A percentile compares a stretch with the other conserved stretches of the same genome.
Evolutionary conservation across 148 eudicot species (phyloP).

Genomic region (Suaeda aralocaspica): DNA sequence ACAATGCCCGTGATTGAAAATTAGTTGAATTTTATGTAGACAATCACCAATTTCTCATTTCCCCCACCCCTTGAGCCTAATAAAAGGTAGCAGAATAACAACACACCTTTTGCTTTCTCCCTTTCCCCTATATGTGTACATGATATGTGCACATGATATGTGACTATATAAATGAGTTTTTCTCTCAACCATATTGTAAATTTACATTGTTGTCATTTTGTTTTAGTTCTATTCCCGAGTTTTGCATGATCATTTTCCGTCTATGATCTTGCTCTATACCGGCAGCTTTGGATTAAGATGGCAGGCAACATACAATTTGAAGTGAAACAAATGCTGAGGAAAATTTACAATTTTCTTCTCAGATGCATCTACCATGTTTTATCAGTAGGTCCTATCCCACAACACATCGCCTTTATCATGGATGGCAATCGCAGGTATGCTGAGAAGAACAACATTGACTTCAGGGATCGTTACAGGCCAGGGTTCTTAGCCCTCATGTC

Average conservation of each 20-base stretch:
- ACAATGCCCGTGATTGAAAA: not conserved
- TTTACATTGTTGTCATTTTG: not conserved
- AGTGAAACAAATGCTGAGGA: not conserved
- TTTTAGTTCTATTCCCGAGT: not conserved
- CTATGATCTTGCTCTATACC: too few relatives aligned
- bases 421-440: constrained; percentile 50
- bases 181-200: not conserved
- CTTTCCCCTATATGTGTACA: not conserved
- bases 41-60: not conserved
- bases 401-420: constrained; percentile 45
- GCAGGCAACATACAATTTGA: not conserved
- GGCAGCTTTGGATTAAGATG: too few relatives aligned
- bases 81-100: too few relatives aligned
- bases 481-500: constrained; percentile 34
- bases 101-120: not conserved
- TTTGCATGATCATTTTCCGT: not conserved
- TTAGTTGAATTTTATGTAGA: not conserved
- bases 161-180: not conserved
- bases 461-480: constrained; percentile 29
- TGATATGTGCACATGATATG: not conserved
- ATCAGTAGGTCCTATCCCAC: constrained; percentile 36
- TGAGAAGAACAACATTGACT: constrained; percentile 32
- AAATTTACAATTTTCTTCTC: constrained; percentile 1
- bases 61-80: too few relatives aligned
- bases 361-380: constrained; percentile 22